phyloP scores from a whole-genome alignment of 495 filamentous ascomycete species.

The Penicillium crystallinum region DNA sequence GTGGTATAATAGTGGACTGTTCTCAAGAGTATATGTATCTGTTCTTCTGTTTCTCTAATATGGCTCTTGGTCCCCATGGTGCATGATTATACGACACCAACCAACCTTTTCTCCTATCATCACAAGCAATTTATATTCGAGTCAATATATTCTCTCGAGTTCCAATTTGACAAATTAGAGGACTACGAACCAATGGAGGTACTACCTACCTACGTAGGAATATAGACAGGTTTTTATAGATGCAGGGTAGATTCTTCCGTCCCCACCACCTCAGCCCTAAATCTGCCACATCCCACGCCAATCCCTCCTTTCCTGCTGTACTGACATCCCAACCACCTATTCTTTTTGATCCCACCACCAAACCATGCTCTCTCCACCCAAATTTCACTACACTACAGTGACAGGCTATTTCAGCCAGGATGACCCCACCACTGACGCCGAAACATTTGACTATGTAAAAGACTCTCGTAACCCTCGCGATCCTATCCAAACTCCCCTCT shows the following conservation, averaged over 20 bases:
- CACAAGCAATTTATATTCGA: no score
- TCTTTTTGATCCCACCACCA: not conserved
- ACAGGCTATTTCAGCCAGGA: conserved; percentile 71
- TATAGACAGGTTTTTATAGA: not conserved
- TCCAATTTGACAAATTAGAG: no score
- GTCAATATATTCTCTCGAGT: no score
- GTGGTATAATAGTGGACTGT: no score
- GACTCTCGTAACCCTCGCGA: not conserved
- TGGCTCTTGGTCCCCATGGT: no score
- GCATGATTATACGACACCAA: no score
- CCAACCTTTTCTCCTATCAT: no score
- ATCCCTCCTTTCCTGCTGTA: not conserved
- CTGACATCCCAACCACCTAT: not conserved
- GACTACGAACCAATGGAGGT: no score
- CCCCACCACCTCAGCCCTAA: not conserved
- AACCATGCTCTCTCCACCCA: not conserved
- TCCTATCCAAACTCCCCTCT: not conserved
- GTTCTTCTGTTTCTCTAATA: no score
- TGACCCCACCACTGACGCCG: conserved; percentile 56
- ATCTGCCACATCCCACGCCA: conserved; percentile 1
- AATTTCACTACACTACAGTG: conserved; percentile 43
- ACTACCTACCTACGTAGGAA: no score
- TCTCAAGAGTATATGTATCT: no score
- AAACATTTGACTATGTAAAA: conserved; percentile 64
- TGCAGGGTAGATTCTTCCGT: not conserved